Base-by-base conservation (phyloP, 2,329 filamentous ascomycete genomes). In the Elsinoe batatas region DNA sequence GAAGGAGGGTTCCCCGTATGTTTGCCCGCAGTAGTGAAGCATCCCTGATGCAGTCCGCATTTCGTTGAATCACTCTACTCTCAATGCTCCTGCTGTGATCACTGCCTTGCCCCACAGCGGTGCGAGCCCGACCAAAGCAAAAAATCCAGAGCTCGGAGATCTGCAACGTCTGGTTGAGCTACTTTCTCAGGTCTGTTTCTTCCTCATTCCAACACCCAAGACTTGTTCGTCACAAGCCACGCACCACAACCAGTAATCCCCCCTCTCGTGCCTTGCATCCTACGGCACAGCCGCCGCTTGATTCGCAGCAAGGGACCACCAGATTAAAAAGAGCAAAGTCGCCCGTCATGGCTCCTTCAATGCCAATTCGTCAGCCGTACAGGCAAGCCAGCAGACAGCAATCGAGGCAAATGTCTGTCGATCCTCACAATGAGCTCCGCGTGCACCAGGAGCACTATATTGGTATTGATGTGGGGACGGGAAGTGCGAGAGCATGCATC, bases 401-500 rank as follows among this genome's bases (percentile, higher is more conserved):
- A 61, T 74, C 72, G 58, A 71, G 72, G 56, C 73, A 75, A 62
- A 70, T 76, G 69, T 75, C 72, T 12, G 70, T 73, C 38, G 74
- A 76, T 64, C 73, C 76, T 50, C 76, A 78, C 61, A 79, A 83
- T 64, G 78, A 81, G 62, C 71, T 83, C 53, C 74, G 74, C 57
- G 72, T 78, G 38, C 76, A 79, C 58, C 69, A 76, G 61, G 77
- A 81, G 63, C 79, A 84, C 65, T 84, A 80, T 68, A 83, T 97
- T 66, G 91, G 91, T 59, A 88, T 98, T 63, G 93, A 98, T 74
- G 91, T 98, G 51, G 93, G 93, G 53, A 98, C 93, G 17, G 93
- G 93, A 56, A 95, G 89, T 69, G 93, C 91, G 37, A 83, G 93
- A 68, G 93, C 93, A 55, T 97, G 93, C 72, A 89, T 98, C 68